Percentiles rank a stretch among this genome's conserved stretches.
Conservation (phyloP, 768 basidiomycete species). For the Tulasnella sp. region DNA sequence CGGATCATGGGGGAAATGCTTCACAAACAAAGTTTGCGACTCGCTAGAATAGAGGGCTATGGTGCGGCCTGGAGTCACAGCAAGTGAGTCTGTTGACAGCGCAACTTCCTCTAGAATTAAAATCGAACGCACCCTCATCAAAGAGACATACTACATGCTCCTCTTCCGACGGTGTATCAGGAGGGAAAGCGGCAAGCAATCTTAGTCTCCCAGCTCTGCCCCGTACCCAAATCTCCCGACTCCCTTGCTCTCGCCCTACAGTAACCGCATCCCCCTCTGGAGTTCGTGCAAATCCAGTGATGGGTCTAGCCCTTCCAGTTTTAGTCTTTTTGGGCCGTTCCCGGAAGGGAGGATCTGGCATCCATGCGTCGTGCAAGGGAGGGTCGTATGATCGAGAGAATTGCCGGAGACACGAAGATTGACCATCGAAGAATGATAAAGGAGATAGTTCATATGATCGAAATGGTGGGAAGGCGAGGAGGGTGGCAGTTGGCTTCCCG, state of each 20-base stretch:
- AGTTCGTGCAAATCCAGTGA: constrained; percentile 59
- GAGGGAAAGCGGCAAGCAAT: not conserved
- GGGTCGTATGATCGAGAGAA: not conserved
- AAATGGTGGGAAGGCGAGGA: constrained; percentile 62
- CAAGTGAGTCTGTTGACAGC: not conserved
- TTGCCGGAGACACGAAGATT: not conserved
- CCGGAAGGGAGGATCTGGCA: not conserved
- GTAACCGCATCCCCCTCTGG: constrained; percentile 72
- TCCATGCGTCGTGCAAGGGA: not conserved
- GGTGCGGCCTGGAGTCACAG: not conserved
- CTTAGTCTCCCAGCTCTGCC: constrained; percentile 37
- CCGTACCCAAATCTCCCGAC: constrained; percentile 52
- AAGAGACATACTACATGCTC: constrained; percentile 9
- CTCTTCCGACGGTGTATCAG: not conserved
- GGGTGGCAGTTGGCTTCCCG: constrained; percentile 40
- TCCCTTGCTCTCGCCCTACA: constrained; percentile 48
- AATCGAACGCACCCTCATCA: not conserved
- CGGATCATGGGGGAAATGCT: constrained; percentile 16
- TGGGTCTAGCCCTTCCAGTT: constrained; percentile 25
- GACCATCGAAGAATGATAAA: constrained; percentile 53
- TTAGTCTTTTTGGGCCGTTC: not conserved
- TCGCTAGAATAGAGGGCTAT: constrained; percentile 13
- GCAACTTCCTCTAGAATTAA: not conserved
- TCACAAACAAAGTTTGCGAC: constrained; percentile 6
- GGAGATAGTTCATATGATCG: constrained; percentile 52